Evolutionary conservation across 495 filamentous ascomycete species (phyloP), one percentile per base, ranked within the genome.

Genomic region (Aspergillus baeticus): DNA sequence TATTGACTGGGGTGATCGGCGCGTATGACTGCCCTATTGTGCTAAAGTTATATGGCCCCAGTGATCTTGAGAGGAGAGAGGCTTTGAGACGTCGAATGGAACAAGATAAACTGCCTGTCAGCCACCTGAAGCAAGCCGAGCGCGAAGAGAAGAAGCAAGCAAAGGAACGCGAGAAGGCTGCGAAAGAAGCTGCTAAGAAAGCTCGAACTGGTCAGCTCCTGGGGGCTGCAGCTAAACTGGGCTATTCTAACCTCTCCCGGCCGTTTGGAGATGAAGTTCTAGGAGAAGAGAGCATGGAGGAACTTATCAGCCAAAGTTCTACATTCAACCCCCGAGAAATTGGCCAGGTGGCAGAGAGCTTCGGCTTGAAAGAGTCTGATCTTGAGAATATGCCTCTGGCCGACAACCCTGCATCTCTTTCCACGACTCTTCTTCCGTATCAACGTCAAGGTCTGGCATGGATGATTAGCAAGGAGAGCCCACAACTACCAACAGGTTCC

Each of bases 401-500:
- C 2, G 64, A 81, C 2, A 86, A 86, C 55, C 92, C 92, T 0
- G 62, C 73, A 8, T 71, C 69, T 13, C 71, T 96, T 31, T 63
- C 76, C 15, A 88, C 90, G 0, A 67, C 81, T 38, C 69, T 97
- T 23, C 78, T 96, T 38, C 87, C 89, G 5, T 94, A 93, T 64
- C 92, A 97, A 61, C 85, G 89, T 57, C 76, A 91, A 70, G 92
- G 90, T 7, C 78, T 97, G 23, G 85, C 84, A 38, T 97, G 92
- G 92, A 80, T 97, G 77, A 78, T 85, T 13, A 74, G 81, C 23
- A 88, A 88, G 61, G 92, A 97, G 65, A 81, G 78, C 21, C 90
- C 90, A 0, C 62, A 72, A 13, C 74, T 90, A 21, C 90, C 92
- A 5, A 53, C 67, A n/a, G 84, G 81, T 0, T 84, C 85, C 1